phyloP scores from a whole-genome alignment of 2,329 filamentous ascomycete species.

The Sarocladium strictum region DNA sequence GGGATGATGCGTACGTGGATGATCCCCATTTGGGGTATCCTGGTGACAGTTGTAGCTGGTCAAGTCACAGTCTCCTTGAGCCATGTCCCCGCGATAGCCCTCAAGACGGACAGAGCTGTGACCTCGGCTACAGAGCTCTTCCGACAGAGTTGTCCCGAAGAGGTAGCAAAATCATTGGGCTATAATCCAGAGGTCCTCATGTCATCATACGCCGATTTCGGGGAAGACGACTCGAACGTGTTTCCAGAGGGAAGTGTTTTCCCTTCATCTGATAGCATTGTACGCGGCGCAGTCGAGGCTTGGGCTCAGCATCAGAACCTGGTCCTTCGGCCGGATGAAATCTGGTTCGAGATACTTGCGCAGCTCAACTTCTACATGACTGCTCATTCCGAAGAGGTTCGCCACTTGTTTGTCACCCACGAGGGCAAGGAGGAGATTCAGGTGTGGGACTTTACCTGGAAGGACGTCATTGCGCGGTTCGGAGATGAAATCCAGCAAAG shows the following conservation, averaged over 20 bases:
- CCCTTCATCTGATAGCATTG: slow-evolving; percentile 31
- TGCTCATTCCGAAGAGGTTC: slow-evolving; percentile 37
- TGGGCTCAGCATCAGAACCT: slow-evolving; percentile 46
- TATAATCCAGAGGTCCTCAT: slow-evolving; percentile 21
- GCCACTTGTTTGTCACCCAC: slow-evolving; percentile 39
- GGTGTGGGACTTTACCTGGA: slow-evolving; percentile 20
- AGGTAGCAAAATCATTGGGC: slow-evolving; percentile 16
- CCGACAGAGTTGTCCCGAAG: slow-evolving; percentile 26
- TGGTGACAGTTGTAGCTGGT: neutral
- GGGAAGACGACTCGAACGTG: slow-evolving; percentile 10
- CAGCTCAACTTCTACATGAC: slow-evolving; percentile 47
- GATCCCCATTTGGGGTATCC: neutral
- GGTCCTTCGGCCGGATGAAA: slow-evolving; percentile 44
- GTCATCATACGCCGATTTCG: slow-evolving; percentile 21
- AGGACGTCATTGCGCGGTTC: slow-evolving; percentile 22
- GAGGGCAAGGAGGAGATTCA: slow-evolving; percentile 34
- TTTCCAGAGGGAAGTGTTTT: slow-evolving; percentile 18
- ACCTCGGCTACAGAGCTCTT: slow-evolving; percentile 24
- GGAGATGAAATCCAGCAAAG: slow-evolving; percentile 33
- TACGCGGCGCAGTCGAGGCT: slow-evolving; percentile 38
- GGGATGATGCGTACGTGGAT: neutral
- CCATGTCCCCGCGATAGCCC: slow-evolving; percentile 21
- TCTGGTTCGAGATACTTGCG: slow-evolving; percentile 49
- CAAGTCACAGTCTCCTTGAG: slow-evolving; percentile 20
- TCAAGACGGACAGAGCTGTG: slow-evolving; percentile 16